Conservation (phyloP, 768 basidiomycete genomes). For the Leccinum variicolor region DNA sequence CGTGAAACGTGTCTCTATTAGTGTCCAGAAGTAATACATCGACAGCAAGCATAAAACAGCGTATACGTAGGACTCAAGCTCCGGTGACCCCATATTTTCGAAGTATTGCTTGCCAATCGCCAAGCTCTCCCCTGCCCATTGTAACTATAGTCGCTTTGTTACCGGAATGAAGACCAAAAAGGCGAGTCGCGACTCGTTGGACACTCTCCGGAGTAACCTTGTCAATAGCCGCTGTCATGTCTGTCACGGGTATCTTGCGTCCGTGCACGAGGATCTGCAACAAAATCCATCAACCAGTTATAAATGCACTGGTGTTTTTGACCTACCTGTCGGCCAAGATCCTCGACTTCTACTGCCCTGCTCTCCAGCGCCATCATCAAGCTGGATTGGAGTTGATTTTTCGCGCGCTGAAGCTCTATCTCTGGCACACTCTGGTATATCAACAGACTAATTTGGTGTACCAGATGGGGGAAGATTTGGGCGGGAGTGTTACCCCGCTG, state of each 20-base stretch:
- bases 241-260: constrained; percentile 79
- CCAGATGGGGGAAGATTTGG: constrained; percentile 79
- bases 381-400: constrained; percentile 92
- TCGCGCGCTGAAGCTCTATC: constrained; percentile 77
- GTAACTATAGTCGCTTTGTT: constrained; percentile 75
- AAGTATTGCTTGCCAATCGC: constrained; percentile 60
- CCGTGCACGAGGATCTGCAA: constrained; percentile 77
- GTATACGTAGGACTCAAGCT: constrained; percentile 8
- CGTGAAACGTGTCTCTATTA: neutral
- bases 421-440: constrained; percentile 65
- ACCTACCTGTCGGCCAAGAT: constrained; percentile 83
- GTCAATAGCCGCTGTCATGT: constrained; percentile 90
- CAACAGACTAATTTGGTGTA: constrained; percentile 82
- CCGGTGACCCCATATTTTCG: constrained; percentile 64
- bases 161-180: constrained; percentile 65
- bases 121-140: constrained; percentile 80
- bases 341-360: constrained; percentile 78
- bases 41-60: neutral
- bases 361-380: constrained; percentile 96
- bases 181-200: constrained; percentile 67
- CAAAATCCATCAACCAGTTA: neutral
- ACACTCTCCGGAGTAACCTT: constrained; percentile 67
- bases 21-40: neutral
- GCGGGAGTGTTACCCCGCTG: constrained; percentile 58
- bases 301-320: neutral